Evolutionary conservation across 2,329 filamentous ascomycete species (phyloP).

Genomic region (Stagonosporopsis tanaceti): DNA sequence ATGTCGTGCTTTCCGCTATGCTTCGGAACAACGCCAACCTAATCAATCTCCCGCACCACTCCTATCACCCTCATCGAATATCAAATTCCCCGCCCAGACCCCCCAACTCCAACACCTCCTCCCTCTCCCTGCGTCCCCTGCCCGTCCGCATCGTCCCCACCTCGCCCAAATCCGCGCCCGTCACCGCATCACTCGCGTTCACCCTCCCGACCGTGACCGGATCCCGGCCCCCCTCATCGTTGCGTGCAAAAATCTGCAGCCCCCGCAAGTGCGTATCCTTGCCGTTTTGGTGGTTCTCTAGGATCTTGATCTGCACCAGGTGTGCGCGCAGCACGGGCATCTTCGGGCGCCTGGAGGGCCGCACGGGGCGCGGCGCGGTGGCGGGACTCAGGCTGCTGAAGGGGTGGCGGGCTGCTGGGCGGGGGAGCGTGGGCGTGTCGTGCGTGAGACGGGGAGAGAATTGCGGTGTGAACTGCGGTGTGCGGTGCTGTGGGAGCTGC

Average conservation of each 20-base stretch:
- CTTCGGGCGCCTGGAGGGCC: constrained; percentile 61
- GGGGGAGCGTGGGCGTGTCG: constrained; percentile 22
- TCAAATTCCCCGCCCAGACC: constrained; percentile 3
- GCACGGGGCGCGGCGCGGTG: neutral
- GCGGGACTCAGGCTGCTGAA: constrained; percentile 32
- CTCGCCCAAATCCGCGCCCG: constrained; percentile 9
- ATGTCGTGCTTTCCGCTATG: neutral
- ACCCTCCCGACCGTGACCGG: constrained; percentile 17
- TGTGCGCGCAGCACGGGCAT: constrained; percentile 82
- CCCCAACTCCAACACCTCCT: constrained; percentile 26
- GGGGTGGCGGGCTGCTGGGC: constrained; percentile 25
- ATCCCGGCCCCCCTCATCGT: constrained; percentile 37
- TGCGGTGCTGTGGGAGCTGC: constrained; percentile 2
- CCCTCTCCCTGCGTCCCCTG: constrained; percentile 14
- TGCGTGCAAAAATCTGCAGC: constrained; percentile 79
- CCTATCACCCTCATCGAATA: constrained; percentile 8
- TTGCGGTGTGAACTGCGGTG: constrained; percentile 10
- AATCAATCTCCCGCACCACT: neutral
- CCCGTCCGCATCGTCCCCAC: constrained; percentile 22
- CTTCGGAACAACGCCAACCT: neutral
- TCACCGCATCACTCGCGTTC: constrained; percentile 13
- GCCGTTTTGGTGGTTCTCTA: constrained; percentile 98
- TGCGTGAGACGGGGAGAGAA: constrained; percentile 4
- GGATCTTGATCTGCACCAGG: constrained; percentile 86
- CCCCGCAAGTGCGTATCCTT: constrained; percentile 98